Base-by-base conservation (phyloP, 805 yeast genomes). In the Kodamaea restingae region DNA sequence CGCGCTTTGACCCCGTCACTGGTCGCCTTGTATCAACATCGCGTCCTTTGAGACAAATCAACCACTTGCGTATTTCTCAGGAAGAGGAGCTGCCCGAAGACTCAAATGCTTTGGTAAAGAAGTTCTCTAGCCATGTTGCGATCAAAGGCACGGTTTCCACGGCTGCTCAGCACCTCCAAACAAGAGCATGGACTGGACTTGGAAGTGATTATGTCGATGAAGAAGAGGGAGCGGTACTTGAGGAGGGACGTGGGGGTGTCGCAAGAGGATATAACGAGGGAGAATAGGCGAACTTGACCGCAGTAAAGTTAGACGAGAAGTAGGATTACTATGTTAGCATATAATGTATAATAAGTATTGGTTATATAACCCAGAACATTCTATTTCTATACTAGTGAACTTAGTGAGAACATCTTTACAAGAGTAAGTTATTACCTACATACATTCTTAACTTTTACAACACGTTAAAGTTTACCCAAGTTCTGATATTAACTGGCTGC, bases 1-100 rank as follows among this genome's bases (percentile, higher is more conserved):
- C 98, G 0, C 83, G 78, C 38, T 91, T 91, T 55, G 84, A 88
- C 56, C 84, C 91, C 0, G 95, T 91, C 2, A 86, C 95, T 0
- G 98, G 98, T 1, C 75, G 67, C 49, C 78, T 75, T 43, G 75
- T 81, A 5, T 70, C 78, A 32, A 73, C 80, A 1, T 77, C 95
- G 0, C 70, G 85, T 38, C 98, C 98, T 0, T 63, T 91, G 38
- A 67, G 96, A 43, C 75, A 75, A 35, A 49, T 71, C 26, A 71
- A 76, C 44, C 93, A 87, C 52, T 53, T 88, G 7, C 80, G 78
- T 38, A 71, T 87, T 12, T 83, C 78, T 25, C 46, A 52, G n/a
- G 65, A 58, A 4, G 57, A 50, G 1, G 41, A 39, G 4, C 40
- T 6, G 22, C 7, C 54, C 1, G 46, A 54, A 3, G 27, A 48